Evolutionary conservation across 768 basidiomycete species (phyloP), one percentile per base, ranked within the genome.

Genomic region (Rickenella mellea): DNA sequence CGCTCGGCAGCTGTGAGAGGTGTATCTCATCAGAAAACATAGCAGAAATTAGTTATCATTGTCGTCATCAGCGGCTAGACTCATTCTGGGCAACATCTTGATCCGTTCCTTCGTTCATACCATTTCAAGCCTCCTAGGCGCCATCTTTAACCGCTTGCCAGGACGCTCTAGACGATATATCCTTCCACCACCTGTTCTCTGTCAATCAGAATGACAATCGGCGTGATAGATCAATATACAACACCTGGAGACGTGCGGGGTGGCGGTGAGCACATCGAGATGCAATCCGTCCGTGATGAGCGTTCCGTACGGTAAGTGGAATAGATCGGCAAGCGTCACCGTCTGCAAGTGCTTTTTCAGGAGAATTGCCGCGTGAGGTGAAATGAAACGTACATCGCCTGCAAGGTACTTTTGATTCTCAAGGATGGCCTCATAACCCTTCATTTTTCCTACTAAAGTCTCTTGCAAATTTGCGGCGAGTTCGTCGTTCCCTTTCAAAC

Each of bases 271-370:
- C 11, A 22, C 33, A 2, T 36, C 33, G 12, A 36, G 19, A 10
- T 22, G 19, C 11, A 36, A 22, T 17, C 24, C 19, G 19, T 36
- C 33, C 33, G 33, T 36, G 33, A 69, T 48, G 35, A 53, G 19
- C n/a, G 37, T 41, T 19, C 67, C 71, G 39, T 68, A 70, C 0
- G 77, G 68, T 25, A 80, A 52, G 53, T 79, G 77, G 56, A 69
- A 70, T 7, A 81, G 61, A 51, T 81, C 80, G 4, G 72, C 76
- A 1, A 80, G 59, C 6, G 74, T 77, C 41, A 81, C 20, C 22
- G 56, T 50, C 63, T 70, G 44, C 33, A 9, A 3, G 25, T 7
- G 33, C 3, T 22, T 17, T 36, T 11, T 19, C 11, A 11, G 24
- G 19, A 17, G 11, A 36, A 36, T 15, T 17, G 24, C 7, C 9